Evolutionary conservation across 805 yeast species (phyloP), one percentile per base, ranked within the genome.

Genomic region (Yarrowia phangngaensis): DNA sequence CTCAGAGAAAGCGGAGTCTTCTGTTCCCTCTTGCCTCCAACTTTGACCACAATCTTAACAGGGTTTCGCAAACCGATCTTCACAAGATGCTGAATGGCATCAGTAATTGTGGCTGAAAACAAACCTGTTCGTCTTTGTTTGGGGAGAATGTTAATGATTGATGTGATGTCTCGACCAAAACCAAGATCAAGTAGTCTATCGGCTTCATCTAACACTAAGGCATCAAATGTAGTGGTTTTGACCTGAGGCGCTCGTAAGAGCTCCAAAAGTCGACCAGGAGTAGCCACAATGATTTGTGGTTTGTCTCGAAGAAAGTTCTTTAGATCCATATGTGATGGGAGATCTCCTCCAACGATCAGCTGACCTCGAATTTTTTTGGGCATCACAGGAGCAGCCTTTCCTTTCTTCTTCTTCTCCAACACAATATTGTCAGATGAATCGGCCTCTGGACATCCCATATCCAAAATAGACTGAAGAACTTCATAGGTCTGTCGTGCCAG

Each of bases 1-100:
- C 74, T 72, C 51, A 90, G 70, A 1, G 84, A 69, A 3, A 75
- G 67, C 0, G 97, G 97, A 0, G 75, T 71, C 48, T 41, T 41
- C 4, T 20, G 59, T 40, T 20, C 54, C 51, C 67, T 68, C 24
- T 38, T 38, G 1, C 45, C 45, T 2, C 61, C 56, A 1, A 64
- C 55, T 29, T 78, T 82, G 15, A 90, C 98, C 2, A 82, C 76
- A 22, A 92, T 75, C 59, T 81, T 84, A 9, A 90, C 94, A 0
- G 98, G 98, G 62, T 92, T 90, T 49, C 95, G 75, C 77, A 92
- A 78, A 13, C 97, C 97, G 1, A 95, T 82, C 51, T 83, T 79
- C 62, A 87, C 86, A 19, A 92, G 77, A 45, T 78, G 77, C 26
- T 75, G 71, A 8, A 92, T 87, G 0, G 95, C 92, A 50, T 84